Conservation (phyloP, 192 early-diverging fungal genomes). For the Entophlyctis helioformis region DNA sequence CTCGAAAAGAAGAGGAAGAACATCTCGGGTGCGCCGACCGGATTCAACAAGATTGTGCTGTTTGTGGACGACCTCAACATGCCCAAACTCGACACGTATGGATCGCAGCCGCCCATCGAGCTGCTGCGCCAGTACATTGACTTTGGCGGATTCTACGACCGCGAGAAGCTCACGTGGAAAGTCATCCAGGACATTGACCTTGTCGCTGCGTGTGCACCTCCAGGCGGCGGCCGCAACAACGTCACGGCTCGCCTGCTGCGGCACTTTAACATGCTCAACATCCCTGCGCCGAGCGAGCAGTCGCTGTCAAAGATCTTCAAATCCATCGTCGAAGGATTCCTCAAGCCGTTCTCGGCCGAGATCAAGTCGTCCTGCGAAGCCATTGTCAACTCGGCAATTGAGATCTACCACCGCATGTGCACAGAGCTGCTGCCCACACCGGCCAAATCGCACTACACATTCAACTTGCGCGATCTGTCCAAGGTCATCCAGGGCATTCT, state of each 20-base stretch:
- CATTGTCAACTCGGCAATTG: slow-evolving; percentile 41
- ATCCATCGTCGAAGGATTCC: slow-evolving; percentile 42
- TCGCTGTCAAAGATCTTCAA: slow-evolving; percentile 41
- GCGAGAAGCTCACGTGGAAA: slow-evolving; percentile 47
- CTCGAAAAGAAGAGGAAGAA: slow-evolving; percentile 52
- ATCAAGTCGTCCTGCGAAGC: slow-evolving; percentile 30
- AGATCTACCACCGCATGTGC: slow-evolving; percentile 50
- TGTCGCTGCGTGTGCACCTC: slow-evolving; percentile 44
- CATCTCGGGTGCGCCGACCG: slow-evolving; percentile 43
- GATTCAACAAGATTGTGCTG: slow-evolving; percentile 38
- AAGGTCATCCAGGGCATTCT: slow-evolving; percentile 45
- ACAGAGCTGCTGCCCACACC: slow-evolving; percentile 46
- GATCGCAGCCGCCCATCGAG: slow-evolving; percentile 49
- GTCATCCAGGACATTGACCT: slow-evolving; percentile 39
- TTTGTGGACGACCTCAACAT: slow-evolving; percentile 56
- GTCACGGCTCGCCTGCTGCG: slow-evolving; percentile 41
- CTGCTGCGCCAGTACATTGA: slow-evolving; percentile 42
- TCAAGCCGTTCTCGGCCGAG: slow-evolving; percentile 36
- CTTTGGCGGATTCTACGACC: slow-evolving; percentile 46
- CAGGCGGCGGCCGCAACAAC: slow-evolving; percentile 43
- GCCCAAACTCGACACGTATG: slow-evolving; percentile 50
- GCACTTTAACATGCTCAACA: slow-evolving; percentile 47
- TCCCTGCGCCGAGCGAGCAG: slow-evolving; percentile 37
- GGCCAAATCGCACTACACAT: slow-evolving; percentile 51
- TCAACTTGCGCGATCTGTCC: slow-evolving; percentile 46